phyloP scores from a whole-genome alignment of 2,329 filamentous ascomycete species.

The Chlorencoelia australis region DNA sequence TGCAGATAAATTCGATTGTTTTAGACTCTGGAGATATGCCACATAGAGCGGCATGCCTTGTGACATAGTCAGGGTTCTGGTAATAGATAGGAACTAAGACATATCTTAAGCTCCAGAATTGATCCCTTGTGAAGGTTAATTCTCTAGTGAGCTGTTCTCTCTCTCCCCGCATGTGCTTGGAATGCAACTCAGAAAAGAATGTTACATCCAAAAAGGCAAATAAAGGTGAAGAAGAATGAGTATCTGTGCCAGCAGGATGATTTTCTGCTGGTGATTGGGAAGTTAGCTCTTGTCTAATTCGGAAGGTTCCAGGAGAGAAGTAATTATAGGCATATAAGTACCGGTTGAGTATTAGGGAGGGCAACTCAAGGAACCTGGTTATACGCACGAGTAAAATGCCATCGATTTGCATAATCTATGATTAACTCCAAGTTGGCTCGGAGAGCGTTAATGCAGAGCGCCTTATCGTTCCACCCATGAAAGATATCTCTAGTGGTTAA shows the following conservation, averaged over 20 bases:
- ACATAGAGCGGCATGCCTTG: conserved; percentile 1
- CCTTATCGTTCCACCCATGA: background rate
- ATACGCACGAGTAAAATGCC: background rate
- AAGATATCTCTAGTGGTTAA: background rate
- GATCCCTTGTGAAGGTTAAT: background rate
- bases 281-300: background rate
- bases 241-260: too few relatives aligned
- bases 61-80: background rate
- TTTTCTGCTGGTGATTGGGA: background rate
- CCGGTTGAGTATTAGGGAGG: background rate
- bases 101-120: conserved; percentile 3
- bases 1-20: conserved; percentile 4
- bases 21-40: conserved; percentile 3
- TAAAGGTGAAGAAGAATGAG: too few relatives aligned
- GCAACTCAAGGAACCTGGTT: background rate
- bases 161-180: background rate
- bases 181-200: too few relatives aligned
- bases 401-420: conserved; percentile 4
- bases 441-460: background rate
- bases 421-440: conserved; percentile 1
- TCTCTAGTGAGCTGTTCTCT: background rate
- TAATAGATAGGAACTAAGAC: background rate
- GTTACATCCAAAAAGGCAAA: too few relatives aligned
- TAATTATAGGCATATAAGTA: too few relatives aligned
- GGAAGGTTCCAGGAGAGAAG: background rate